Conservation (phyloP, 2,329 filamentous ascomycete species). For the Achaetomium macrosporum region DNA sequence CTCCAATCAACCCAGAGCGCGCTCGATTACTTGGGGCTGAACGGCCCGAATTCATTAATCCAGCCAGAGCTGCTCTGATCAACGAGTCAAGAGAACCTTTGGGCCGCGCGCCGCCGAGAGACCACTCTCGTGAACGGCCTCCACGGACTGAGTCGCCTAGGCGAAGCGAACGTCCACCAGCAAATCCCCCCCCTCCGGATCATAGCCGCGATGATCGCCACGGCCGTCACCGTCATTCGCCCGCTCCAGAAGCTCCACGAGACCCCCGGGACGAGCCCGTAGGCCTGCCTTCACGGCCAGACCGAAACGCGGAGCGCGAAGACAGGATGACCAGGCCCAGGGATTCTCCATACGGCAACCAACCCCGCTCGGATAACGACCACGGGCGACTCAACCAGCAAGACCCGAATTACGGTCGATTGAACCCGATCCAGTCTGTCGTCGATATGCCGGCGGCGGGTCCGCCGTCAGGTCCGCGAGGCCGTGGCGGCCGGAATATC, state of each 20-base stretch:
- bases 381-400: constrained; percentile 47
- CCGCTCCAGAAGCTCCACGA: constrained; percentile 28
- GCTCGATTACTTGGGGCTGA: constrained; percentile 37
- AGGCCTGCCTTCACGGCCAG: constrained; percentile 23
- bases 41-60: constrained; percentile 39
- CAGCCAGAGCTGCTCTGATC: constrained; percentile 42
- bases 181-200: constrained; percentile 34
- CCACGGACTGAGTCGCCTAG: constrained; percentile 47
- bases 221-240: constrained; percentile 37
- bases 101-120: constrained; percentile 36
- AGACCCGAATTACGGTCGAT: constrained; percentile 57
- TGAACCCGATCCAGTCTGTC: constrained; percentile 47
- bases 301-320: constrained; percentile 37
- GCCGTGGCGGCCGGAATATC: constrained; percentile 33
- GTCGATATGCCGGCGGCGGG: constrained; percentile 51
- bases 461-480: constrained; percentile 46
- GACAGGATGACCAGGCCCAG: constrained; percentile 19
- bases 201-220: constrained; percentile 42
- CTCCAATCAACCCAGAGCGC: constrained; percentile 51
- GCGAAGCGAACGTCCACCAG: constrained; percentile 33
- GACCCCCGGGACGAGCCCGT: constrained; percentile 29
- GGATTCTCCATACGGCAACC: constrained; percentile 22
- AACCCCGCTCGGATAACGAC: constrained; percentile 41
- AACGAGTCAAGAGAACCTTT: constrained; percentile 34
- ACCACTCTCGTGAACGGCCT: constrained; percentile 34